Evolutionary conservation across 495 filamentous ascomycete genomes (phyloP).

Genomic region (Tuber magnatum): DNA sequence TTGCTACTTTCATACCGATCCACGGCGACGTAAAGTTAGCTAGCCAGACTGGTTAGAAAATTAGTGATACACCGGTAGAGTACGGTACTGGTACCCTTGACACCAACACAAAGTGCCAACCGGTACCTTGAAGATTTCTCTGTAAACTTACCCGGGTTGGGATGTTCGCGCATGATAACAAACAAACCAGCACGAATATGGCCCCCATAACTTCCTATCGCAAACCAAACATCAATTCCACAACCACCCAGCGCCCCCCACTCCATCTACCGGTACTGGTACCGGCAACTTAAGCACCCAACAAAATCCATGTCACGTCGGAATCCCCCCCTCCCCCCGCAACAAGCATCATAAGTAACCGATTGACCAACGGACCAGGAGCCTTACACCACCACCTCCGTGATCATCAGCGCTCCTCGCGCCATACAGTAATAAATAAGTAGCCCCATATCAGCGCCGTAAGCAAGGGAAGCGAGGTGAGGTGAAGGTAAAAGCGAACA

Average conservation of each 20-base stretch:
- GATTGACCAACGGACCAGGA: background rate
- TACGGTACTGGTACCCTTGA: background rate
- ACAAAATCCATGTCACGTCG: background rate
- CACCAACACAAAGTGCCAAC: background rate
- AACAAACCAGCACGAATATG: background rate
- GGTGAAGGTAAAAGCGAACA: background rate
- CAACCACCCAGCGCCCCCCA: background rate
- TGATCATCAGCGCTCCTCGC: background rate
- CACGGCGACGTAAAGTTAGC: background rate
- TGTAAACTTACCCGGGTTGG: background rate
- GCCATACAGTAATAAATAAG: background rate
- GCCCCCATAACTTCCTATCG: background rate
- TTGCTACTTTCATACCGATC: background rate
- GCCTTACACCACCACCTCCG: background rate
- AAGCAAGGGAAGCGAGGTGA: background rate
- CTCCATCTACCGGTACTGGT: background rate
- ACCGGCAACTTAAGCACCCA: no score
- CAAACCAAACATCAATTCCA: background rate
- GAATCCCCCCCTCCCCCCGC: background rate
- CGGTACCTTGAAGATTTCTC: background rate
- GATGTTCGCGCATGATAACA: background rate
- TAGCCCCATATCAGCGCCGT: background rate
- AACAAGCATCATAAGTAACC: background rate
- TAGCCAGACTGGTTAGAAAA: background rate
- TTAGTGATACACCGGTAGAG: background rate